A percentile compares a stretch with the other conserved stretches of the same genome.
phyloP scores from a whole-genome alignment of 139 green algal species.

The Pycnococcus provasolii region DNA sequence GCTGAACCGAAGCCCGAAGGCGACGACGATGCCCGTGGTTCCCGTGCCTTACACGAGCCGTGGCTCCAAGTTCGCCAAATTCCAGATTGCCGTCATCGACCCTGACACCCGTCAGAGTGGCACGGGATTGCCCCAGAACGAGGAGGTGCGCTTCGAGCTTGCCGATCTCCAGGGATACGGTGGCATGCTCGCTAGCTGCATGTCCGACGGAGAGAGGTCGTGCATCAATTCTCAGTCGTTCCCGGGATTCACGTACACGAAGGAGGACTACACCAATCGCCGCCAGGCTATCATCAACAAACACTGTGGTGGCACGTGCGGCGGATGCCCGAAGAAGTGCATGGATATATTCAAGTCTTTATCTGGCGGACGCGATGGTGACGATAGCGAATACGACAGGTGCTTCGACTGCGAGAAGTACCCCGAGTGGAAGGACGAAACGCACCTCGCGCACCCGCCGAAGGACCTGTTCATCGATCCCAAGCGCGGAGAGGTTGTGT shows the following conservation, averaged over 20 bases:
- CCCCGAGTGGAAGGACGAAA: conserved; percentile 13
- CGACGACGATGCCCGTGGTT: conserved; percentile 27
- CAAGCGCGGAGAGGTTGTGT: conserved; percentile 16
- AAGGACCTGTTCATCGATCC: conserved; percentile 19
- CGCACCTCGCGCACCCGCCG: conserved; percentile 18
- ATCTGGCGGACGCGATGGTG: too few species aligned
- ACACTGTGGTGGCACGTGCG: neutral
- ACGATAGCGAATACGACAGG: neutral
- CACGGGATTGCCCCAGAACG: neutral
- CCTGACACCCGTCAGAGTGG: too few species aligned
- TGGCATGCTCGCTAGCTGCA: neutral
- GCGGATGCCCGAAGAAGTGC: neutral
- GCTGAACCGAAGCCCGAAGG: conserved; percentile 6
- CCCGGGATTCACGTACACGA: neutral
- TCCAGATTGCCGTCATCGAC: conserved; percentile 23
- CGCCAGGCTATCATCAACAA: too few species aligned
- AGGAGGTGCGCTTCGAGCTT: neutral
- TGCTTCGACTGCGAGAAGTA: neutral
- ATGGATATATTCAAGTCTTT: neutral
- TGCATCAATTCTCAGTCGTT: neutral
- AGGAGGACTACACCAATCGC: neutral
- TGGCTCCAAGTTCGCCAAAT: neutral
- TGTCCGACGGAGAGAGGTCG: neutral
- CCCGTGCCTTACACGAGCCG: conserved; percentile 23
- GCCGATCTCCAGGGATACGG: neutral